Evolutionary conservation across 2,329 filamentous ascomycete species (phyloP), one percentile per base, ranked within the genome.

Genomic region (Fusarium azukiicola): DNA sequence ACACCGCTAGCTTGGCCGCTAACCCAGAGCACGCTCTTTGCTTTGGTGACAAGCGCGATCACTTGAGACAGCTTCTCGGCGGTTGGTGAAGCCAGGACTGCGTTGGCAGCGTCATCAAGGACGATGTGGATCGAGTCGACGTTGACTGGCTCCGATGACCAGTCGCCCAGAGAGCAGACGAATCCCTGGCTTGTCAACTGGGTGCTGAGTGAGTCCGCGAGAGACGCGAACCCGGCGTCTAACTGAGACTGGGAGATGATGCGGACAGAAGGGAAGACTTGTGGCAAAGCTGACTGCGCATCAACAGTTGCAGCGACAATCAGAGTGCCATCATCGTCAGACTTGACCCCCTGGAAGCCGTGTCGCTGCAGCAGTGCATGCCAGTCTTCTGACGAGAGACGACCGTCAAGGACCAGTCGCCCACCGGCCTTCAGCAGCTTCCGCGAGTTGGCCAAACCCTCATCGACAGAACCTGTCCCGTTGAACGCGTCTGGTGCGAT

Each of bases 21-120:
- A 46, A 78, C 40, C 76, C 76, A 78, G 0, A 78, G 23, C 8
- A 78, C 17, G 14, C n/a, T 77, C 50, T 77, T 74, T 58, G 73
- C 66, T 23, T 67, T 66, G 1, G 69, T 69, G 19, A 64, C 71
- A 6, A 78, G 71, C 0, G 71, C 49, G 16, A 69, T 66, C 40
- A 78, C 67, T 63, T 74, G 74, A n/a, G 36, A 23, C 13, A 78
- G 74, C 12, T 19, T 50, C 1, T 73, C 68, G 8, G 67, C 38
- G 32, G 71, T 67, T 19, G 74, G 74, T 14, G 66, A 68, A 36
- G 40, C 42, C 14, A 78, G 50, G 3, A 74, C 44, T 2, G 74
- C 74, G 19, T 74, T 49, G 2, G 19, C 63, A 2, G 67, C 69
- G n/a, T 72, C 63, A 40, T 78, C 75, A 42, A 78, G 63, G 21